Evolutionary conservation across 139 green algal species (phyloP).

Genomic region (Volvox reticuliferus): DNA sequence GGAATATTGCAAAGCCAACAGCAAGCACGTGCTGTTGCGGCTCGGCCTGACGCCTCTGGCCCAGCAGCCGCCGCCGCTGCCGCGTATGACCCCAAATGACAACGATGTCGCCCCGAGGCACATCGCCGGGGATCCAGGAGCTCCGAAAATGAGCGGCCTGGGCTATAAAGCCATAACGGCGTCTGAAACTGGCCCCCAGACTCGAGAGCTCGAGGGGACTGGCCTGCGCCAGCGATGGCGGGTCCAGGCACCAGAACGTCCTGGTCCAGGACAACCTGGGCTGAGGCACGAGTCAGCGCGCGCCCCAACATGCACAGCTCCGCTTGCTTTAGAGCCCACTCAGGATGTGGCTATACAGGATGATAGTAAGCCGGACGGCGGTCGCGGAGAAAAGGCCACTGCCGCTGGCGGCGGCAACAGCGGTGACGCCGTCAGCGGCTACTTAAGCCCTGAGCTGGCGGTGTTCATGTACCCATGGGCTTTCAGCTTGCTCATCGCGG

Average conservation of each 20-base stretch:
- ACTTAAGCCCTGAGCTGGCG: slow-evolving; percentile 47
- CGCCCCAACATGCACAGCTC: too few species aligned
- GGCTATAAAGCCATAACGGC: too few species aligned
- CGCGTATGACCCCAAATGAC: background rate
- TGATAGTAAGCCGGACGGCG: too few species aligned
- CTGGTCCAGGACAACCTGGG: background rate
- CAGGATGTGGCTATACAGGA: too few species aligned
- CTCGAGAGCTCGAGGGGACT: background rate
- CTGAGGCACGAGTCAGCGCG: background rate
- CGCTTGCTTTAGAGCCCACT: background rate
- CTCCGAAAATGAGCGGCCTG: too few species aligned
- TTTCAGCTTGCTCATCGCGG: slow-evolving; percentile 69
- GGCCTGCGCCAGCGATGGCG: background rate
- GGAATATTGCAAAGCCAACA: slow-evolving; percentile 50
- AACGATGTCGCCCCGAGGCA: background rate
- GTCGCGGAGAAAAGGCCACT: background rate
- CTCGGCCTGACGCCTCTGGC: slow-evolving; percentile 35
- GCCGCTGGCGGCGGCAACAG: background rate
- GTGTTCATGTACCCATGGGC: slow-evolving; percentile 85
- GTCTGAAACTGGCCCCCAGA: background rate
- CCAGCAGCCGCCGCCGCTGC: slow-evolving; percentile 22
- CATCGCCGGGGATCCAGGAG: background rate
- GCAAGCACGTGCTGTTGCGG: background rate
- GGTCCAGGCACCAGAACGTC: background rate
- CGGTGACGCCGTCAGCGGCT: slow-evolving; percentile 30